Evolutionary conservation across 768 basidiomycete species (phyloP).

Genomic region (Macrolepiota albuminosa): DNA sequence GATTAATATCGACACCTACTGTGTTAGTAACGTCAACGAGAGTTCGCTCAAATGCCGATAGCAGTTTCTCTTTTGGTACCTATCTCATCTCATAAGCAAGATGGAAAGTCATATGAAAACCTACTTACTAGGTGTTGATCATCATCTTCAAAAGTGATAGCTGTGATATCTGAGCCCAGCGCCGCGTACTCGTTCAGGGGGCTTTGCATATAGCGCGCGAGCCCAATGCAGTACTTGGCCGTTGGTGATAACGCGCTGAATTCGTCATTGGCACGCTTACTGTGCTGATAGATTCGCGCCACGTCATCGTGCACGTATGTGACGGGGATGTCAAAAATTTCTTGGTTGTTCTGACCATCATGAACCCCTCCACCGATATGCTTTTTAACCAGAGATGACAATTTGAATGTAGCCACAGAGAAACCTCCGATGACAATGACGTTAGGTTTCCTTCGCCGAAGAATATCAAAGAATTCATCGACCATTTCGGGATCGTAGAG

Average conservation of each 20-base stretch:
- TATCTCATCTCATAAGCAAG: constrained; percentile 23
- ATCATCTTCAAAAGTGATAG: constrained; percentile 80
- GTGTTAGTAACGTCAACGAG: constrained; percentile 89
- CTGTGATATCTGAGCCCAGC: constrained; percentile 76
- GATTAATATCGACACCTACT: constrained; percentile 96
- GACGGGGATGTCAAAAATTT: constrained; percentile 59
- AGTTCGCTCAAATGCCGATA: constrained; percentile 76
- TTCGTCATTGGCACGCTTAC: constrained; percentile 78
- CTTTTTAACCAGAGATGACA: constrained; percentile 62
- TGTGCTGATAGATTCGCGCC: constrained; percentile 91
- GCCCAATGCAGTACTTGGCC: constrained; percentile 88
- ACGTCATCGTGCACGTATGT: constrained; percentile 88
- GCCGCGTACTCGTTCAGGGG: constrained; percentile 94
- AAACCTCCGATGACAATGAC: constrained; percentile 90
- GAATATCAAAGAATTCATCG: constrained; percentile 76
- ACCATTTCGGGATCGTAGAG: constrained; percentile 64
- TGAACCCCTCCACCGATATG: constrained; percentile 22
- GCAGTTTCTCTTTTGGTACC: constrained; percentile 84
- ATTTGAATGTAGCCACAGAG: constrained; percentile 71
- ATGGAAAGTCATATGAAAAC: constrained; percentile 5
- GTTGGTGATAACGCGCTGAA: constrained; percentile 72
- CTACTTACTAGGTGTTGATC: constrained; percentile 75
- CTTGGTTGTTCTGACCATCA: constrained; percentile 25
- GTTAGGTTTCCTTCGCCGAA: constrained; percentile 79
- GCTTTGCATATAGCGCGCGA: constrained; percentile 90